Base-by-base conservation (phyloP, 352 stramenopile genomes). In the Phytophthora rubi region DNA sequence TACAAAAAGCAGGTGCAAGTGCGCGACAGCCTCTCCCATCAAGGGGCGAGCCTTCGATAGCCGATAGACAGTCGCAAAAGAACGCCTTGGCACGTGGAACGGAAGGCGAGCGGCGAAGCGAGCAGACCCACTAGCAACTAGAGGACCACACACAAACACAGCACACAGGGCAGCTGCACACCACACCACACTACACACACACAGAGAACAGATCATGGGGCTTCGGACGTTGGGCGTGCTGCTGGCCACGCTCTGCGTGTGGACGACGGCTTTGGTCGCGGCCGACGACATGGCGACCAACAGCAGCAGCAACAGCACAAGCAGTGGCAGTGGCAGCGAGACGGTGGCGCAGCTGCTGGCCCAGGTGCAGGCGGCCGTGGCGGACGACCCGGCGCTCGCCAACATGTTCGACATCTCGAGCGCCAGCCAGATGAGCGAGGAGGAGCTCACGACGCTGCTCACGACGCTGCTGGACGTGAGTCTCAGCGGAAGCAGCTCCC, bases 331-430 rank as follows among this genome's bases (percentile, higher is more conserved):
- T 21, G 57, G 32, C 30, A 73, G 48, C 30, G 57, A 75, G 62
- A 80, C 66, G 5, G 62, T 82, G 5, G 23, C 59, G 12, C 60
- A 80, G 53, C 72, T 82, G 28, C 62, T 82, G 35, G 62, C 68
- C 3, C 55, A 82, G 8, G 76, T 82, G 30, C 76, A 82, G 62
- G 63, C 62, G 13, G 72, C 76, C 1, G 76, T 82, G 51, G 62
- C 62, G 7, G 59, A 62, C 37, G 65, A 82, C 55, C 65, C 59
- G n/a, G 76, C 65, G 56, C 72, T 82, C 10, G 66, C 76, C 28
- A 62, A 76, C 53, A 80, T 82, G 69, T 80, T 82, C 47, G 65
- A 82, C 59, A 71, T 82, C 32, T 59, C 65, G 5, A 69, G 64
- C 37, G 59, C 76, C 28, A 79, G 66, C 45, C 44, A 80, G 54